Evolutionary conservation across 441 rosid genomes (phyloP), one percentile per base, ranked within the genome.

Genomic region (Arabidopsis hybrid): DNA sequence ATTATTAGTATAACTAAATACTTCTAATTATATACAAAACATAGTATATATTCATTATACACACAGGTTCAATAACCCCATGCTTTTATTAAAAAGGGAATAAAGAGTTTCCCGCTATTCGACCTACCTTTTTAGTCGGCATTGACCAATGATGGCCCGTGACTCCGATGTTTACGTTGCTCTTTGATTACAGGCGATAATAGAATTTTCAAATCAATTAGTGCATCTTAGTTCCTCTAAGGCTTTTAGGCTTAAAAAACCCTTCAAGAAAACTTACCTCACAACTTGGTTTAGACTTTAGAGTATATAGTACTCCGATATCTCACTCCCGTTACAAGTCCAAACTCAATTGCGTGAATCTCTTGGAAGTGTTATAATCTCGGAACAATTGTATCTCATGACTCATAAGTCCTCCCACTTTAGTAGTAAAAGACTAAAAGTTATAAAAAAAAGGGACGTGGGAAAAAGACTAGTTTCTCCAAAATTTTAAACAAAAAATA

Each of bases 121-220:
- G 35, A 63, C 46, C 62, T 31, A 53, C 38, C 32, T 43, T 40
- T 46, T 65, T 16, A 10, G 65, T 57, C 52, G 35, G 65, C 65
- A 46, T 57, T 73, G 71, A 64, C 52, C 34, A 73, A 57, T 56
- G 40, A 73, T 56, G 58, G 21, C 49, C 43, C 57, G 56, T 43
- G 36, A 16, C 40, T 71, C 61, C 60, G 69, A 52, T 62, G 62
- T 31, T 52, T 40, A 62, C 75, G 53, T 61, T 60, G 42, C 10
- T 72, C 12, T 35, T 38, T 31, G 58, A n/a, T 12, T 17, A 31
- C 34, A 4, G n/a, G 26, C 4, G 46, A 69, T 4, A 1, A 45
- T 13, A 40, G 0, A n/a, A 4, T 4, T 11, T 17, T 2, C 4
- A 36, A 10, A 14, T 36, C 3, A 11, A 14, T 26, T 5, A 18